phyloP scores from a whole-genome alignment of 1,284 basidiomycete species.

The Phenoliferia sp. region DNA sequence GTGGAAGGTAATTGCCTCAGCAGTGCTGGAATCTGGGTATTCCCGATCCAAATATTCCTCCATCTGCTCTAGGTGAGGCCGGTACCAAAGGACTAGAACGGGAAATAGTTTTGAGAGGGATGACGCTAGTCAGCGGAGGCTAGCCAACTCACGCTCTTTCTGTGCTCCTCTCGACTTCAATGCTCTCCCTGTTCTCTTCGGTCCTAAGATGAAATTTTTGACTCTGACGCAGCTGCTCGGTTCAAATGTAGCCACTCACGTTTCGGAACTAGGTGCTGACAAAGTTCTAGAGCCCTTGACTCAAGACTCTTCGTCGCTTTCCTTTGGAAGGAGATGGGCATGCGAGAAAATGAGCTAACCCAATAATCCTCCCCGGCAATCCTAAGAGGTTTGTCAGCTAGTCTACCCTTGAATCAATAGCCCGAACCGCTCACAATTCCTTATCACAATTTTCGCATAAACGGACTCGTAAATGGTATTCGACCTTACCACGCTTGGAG shows the following conservation, averaged over 20 bases:
- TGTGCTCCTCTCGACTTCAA: no score
- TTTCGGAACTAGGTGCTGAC: neutral
- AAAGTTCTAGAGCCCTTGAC: neutral
- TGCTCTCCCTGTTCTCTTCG: no score
- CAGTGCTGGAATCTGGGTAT: neutral
- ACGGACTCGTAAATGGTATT: neutral
- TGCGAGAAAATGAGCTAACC: neutral
- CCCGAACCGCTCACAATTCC: neutral
- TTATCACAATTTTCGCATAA: neutral
- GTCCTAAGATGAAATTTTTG: no score
- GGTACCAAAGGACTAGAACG: neutral
- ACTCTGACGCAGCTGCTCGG: no score
- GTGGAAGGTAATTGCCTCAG: neutral
- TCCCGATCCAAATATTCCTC: neutral
- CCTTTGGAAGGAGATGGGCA: no score
- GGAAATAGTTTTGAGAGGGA: neutral
- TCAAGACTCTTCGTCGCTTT: no score
- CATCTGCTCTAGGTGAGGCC: neutral
- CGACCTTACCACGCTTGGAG: neutral
- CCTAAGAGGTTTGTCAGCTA: no score
- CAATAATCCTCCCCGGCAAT: neutral
- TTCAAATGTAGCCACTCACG: no score
- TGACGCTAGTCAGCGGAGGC: neutral
- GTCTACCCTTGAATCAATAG: no score
- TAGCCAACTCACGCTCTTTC: no score